Base-by-base conservation (phyloP, 208 protist species). In the Acanthamoeba comandoni region DNA sequence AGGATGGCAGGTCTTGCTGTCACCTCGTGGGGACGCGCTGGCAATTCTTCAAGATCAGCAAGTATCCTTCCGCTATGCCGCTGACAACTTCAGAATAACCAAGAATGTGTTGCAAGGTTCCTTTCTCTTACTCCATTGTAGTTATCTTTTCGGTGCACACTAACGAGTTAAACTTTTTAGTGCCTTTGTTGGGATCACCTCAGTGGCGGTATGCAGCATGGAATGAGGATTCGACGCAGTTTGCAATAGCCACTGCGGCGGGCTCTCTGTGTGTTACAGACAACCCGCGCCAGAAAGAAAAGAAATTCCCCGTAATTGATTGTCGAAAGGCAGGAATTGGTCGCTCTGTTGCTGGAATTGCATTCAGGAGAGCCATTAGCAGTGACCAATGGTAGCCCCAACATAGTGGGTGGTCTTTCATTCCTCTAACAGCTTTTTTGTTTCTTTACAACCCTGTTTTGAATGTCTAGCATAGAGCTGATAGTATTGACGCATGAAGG, bases 51-150 rank as follows among this genome's bases (percentile, higher is more conserved):
- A 84, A n/a, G 53, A 55, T n/a, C 49, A n/a, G 2, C 73, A 84
- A 12, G 73, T 84, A 7, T 84, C 73, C 15, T 84, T 84, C n/a
- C 73, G 73, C 73, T 84, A 84, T 19, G 73, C 73, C 49, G 19
- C 73, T 19, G 73, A 84, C 51, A 84, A 84, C 73, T 84, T 84
- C 49, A 49, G 73, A 17, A 84, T 84, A 26, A 84, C 73, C 73
- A 84, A 84, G 51, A 60, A 26, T 24, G 62, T 24, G 12, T 84
- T 24, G 73, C 55, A 60, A n/a, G 24, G 73, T 84, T 19, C 49
- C 13, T 84, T 43, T 39, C 49, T 2, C 49, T 39, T 19, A 22
- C 24, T 2, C 3, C 35, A 43, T 43, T 43, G 35, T 7, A 43
- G 35, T 43, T 43, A 43, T 43, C 35, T 43, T 43, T 43, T 43